Evolutionary conservation across 2,329 filamentous ascomycete species (phyloP), one percentile per base, ranked within the genome.

Genomic region (Cercospora sesami): DNA sequence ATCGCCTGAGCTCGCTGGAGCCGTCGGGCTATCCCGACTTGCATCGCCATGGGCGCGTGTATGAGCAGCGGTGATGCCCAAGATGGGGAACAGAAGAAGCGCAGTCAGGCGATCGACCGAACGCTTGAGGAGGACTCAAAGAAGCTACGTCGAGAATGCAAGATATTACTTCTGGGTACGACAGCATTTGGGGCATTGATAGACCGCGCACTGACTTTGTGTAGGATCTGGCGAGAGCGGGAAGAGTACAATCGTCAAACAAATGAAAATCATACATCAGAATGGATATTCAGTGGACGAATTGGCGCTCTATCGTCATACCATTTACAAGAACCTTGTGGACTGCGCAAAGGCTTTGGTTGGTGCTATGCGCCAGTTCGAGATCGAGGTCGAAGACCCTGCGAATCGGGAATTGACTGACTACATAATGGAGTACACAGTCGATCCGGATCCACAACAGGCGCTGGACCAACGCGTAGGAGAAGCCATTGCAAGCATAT

Each of bases 231-330:
- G 95, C 73, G 95, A 99, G 84, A 98, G 94, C 81, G 95, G 95
- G 74, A 99, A 99, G 83, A 98, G 95, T 67, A 99, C 95, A 9
- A 98, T 99, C 76, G 95, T 99, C 74, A 99, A 99, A 82, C 95
- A 99, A 85, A 99, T 99, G 95, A 99, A 98, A 83, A 99, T 99
- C 75, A 98, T 99, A 78, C 95, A 99, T 78, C 91, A 98, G 76
- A 97, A 97, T 82, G 95, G 95, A 69, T 99, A 99, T 81, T 94
- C 92, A 10, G 89, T 93, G 73, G 94, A 98, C 76, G 95, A 99
- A 81, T 86, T 98, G 60, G 91, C 91, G 76, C 90, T 97, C 79
- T 98, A 98, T 83, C 91, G 95, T 68, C 88, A 96, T 70, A 98
- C 95, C 36, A 93, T 99, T 69, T 99, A 96, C 85, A 99, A 99